Evolutionary conservation across 2,329 filamentous ascomycete species (phyloP).

Genomic region (Phyllosticta citribraziliensis): DNA sequence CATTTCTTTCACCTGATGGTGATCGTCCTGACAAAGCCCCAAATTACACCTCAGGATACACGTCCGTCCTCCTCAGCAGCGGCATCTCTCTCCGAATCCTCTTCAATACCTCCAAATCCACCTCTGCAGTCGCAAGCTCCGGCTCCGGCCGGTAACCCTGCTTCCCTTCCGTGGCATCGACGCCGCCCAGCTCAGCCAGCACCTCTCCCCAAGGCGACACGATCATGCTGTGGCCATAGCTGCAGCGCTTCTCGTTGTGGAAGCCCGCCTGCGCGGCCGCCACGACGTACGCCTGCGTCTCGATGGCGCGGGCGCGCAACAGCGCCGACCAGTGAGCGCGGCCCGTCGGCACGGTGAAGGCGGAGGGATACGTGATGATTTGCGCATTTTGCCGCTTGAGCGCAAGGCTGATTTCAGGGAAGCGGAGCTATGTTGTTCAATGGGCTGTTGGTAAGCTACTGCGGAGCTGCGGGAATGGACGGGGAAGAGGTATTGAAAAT

Average conservation of each 20-base stretch:
- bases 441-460: neutral
- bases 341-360: slow-evolving; percentile 82
- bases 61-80: slow-evolving; percentile 43
- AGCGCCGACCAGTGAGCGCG: slow-evolving; percentile 77
- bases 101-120: slow-evolving; percentile 47
- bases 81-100: slow-evolving; percentile 49
- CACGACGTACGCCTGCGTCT: slow-evolving; percentile 79
- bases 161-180: slow-evolving; percentile 29
- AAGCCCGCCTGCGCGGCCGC: slow-evolving; percentile 70
- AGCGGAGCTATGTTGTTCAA: slow-evolving; percentile 48
- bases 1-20: neutral
- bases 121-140: slow-evolving; percentile 39
- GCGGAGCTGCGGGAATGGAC: neutral
- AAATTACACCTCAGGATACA: slow-evolving; percentile 21
- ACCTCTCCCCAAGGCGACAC: slow-evolving; percentile 81
- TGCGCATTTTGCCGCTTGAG: slow-evolving; percentile 60
- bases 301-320: slow-evolving; percentile 71
- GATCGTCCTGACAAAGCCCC: neutral
- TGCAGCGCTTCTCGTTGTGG: slow-evolving; percentile 66
- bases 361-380: slow-evolving; percentile 76
- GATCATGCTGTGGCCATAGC: slow-evolving; percentile 79
- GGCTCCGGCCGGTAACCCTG: slow-evolving; percentile 22
- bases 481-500: neutral
- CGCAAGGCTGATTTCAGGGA: slow-evolving; percentile 63
- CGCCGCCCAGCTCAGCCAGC: slow-evolving; percentile 52